These are phyloP conservation scores for Tetrahymena malaccensis DNA, from an alignment of 73 alveolate genomes.

Conservation along the genomic window DNA sequence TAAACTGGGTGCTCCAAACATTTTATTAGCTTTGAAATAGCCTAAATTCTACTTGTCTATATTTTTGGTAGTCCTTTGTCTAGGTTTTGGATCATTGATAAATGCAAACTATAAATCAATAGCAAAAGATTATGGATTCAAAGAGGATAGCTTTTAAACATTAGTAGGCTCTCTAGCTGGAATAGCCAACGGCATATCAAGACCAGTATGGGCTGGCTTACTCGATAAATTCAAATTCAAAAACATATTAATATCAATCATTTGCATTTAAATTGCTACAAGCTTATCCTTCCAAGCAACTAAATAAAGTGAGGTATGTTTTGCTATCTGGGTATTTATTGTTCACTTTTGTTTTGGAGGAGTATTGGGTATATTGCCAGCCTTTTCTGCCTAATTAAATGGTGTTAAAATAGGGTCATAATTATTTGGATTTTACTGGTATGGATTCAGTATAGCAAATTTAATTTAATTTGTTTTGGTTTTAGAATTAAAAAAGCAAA, in stretches of 20 bases:
- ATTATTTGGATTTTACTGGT: background rate
- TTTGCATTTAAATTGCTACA: background rate
- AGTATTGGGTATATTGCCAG: background rate
- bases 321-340: background rate
- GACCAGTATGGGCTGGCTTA: background rate
- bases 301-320: background rate
- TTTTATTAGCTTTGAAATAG: background rate
- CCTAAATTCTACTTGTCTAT: background rate
- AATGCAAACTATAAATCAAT: background rate
- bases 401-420: background rate
- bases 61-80: background rate
- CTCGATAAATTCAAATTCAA: background rate
- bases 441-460: background rate
- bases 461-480: background rate
- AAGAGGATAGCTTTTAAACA: background rate
- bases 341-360: background rate
- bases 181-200: background rate
- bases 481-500: background rate
- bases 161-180: background rate
- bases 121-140: background rate
- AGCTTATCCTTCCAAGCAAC: background rate
- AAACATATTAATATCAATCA: background rate
- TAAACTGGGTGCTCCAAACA: background rate
- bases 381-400: background rate
- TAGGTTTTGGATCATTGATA: background rate